These are phyloP conservation scores for Herpomyces periplanetae DNA, from an alignment of 2,329 filamentous ascomycete species.

Conservation along the genomic window DNA sequence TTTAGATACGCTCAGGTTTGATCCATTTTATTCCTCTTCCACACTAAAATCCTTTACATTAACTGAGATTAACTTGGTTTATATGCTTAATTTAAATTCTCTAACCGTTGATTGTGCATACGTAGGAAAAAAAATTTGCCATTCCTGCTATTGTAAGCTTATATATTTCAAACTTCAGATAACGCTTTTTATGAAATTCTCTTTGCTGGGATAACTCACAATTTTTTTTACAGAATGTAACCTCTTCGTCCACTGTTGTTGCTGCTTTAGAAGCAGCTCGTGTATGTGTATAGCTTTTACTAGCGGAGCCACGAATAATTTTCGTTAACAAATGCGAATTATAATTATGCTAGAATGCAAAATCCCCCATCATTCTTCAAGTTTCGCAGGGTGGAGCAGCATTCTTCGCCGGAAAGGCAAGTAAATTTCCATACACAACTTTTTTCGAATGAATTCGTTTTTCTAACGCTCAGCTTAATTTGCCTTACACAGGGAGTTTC, in stretches of 20 bases:
- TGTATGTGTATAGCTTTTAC: too few species aligned
- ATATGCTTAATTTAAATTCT: slow-evolving; percentile 1
- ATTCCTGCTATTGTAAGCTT: slow-evolving; percentile 34
- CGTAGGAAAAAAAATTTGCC: slow-evolving; percentile 49
- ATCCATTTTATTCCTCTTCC: background rate
- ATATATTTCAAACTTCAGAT: too few species aligned
- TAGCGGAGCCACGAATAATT: too few species aligned
- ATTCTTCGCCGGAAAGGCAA: slow-evolving; percentile 10
- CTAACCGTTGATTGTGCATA: slow-evolving; percentile 38
- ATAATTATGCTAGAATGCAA: too few species aligned
- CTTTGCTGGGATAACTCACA: background rate
- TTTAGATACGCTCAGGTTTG: slow-evolving; percentile 1
- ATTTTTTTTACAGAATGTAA: slow-evolving; percentile 63
- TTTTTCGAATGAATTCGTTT: too few species aligned
- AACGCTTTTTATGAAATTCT: slow-evolving; percentile 2
- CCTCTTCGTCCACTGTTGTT: slow-evolving; percentile 55
- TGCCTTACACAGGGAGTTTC: slow-evolving; percentile 18
- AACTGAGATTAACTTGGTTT: slow-evolving; percentile 1
- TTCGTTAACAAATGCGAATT: too few species aligned
- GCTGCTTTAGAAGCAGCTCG: slow-evolving; percentile 72
- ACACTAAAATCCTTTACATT: background rate
- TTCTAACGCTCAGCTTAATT: too few species aligned
- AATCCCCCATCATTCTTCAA: slow-evolving; percentile 71
- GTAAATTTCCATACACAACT: too few species aligned
- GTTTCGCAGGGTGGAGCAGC: slow-evolving; percentile 37